phyloP scores from a whole-genome alignment of 257 asterid species.

The Solanum habrochaites region DNA sequence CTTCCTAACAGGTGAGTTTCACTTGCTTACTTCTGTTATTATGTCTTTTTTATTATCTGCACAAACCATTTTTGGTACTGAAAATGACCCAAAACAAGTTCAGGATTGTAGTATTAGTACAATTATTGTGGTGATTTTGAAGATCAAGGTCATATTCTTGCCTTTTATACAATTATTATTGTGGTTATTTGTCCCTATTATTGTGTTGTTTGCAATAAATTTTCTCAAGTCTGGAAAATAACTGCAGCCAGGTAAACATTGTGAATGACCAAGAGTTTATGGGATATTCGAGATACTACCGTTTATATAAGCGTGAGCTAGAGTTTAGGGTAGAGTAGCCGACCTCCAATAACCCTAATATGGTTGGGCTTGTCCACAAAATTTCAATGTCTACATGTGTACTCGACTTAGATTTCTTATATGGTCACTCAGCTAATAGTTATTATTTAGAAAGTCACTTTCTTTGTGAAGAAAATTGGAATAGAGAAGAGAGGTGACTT shows the following conservation, averaged over 20 bases:
- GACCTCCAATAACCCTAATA: no score
- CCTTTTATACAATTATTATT: no score
- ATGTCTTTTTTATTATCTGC: not conserved
- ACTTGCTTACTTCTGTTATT: not conserved
- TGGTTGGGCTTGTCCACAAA: not conserved
- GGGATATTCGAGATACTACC: not conserved
- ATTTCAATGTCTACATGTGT: not conserved
- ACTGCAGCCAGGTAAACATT: no score
- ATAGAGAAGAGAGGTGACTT: not conserved
- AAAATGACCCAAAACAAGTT: not conserved
- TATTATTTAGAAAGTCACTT: not conserved
- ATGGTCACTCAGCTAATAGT: not conserved
- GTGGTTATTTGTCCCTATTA: not conserved
- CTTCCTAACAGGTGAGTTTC: conserved; percentile 19
- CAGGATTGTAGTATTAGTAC: no score
- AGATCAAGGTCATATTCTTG: no score
- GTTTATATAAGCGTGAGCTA: not conserved
- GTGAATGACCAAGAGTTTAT: not conserved
- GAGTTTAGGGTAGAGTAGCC: not conserved
- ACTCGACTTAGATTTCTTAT: not conserved
- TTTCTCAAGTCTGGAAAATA: not conserved
- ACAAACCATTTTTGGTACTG: not conserved
- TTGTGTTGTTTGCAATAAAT: not conserved
- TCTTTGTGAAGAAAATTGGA: not conserved
- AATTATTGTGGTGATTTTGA: not conserved